These are phyloP conservation scores for Mrakia hoshinonis DNA, from an alignment of 768 basidiomycete genomes.

Conservation along the genomic window DNA sequence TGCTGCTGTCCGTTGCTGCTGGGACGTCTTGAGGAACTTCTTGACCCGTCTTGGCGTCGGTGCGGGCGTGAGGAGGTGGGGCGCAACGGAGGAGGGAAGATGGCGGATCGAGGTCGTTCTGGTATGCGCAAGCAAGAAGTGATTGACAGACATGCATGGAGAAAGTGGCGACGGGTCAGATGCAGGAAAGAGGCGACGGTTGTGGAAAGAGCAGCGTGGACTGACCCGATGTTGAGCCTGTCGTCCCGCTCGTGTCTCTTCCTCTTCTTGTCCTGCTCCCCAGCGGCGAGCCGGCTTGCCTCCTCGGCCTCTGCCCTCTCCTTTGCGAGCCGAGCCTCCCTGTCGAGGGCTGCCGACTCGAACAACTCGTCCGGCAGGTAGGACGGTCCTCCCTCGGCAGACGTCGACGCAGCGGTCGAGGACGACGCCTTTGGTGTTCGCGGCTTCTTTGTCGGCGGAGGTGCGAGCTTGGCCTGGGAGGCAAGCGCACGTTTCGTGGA, in stretches of 20 bases:
- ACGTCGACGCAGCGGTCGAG: not conserved
- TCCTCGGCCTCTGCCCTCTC: not conserved
- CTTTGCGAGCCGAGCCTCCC: not conserved
- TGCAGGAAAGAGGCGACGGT: not conserved
- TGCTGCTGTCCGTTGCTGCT: not conserved
- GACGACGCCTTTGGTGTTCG: not conserved
- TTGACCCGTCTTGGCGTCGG: conserved; percentile 2
- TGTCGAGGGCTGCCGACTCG: not conserved
- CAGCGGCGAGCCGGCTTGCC: not conserved
- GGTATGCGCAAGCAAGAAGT: not conserved
- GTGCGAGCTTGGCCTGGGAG: not conserved
- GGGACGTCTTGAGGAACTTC: conserved; percentile 11
- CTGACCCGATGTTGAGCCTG: conserved; percentile 3
- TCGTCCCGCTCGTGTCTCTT: conserved; percentile 3
- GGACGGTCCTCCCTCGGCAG: conserved; percentile 1
- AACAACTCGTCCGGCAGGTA: conserved; percentile 24
- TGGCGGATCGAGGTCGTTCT: conserved; percentile 11
- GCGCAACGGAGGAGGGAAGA: not conserved
- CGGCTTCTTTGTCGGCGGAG: not conserved
- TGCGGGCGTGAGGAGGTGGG: conserved; percentile 3
- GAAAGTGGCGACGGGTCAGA: not conserved
- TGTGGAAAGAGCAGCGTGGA: not conserved
- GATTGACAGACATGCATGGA: no score
- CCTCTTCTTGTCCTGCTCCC: not conserved
- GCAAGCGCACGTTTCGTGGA: conserved; percentile 6